These are phyloP conservation scores for Xylariaceae sp. DNA, from an alignment of 2,329 filamentous ascomycete genomes.

Conservation along the genomic window DNA sequence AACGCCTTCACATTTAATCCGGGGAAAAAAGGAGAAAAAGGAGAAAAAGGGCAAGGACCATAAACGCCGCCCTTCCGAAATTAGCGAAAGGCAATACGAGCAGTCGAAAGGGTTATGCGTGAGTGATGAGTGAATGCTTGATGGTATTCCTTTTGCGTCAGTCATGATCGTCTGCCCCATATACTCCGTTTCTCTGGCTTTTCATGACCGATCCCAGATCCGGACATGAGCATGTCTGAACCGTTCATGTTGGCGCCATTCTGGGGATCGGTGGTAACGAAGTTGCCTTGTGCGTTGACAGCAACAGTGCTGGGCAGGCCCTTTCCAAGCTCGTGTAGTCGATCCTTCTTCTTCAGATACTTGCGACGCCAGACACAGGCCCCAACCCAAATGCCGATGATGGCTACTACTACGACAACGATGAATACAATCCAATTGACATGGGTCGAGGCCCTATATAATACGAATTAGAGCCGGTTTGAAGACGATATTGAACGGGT, in stretches of 20 bases:
- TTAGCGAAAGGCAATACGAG: slow-evolving; percentile 1
- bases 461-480: slow-evolving; percentile 3
- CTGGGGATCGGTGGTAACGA: slow-evolving; percentile 27
- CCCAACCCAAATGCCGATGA: slow-evolving; percentile 59
- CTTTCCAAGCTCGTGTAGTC: slow-evolving; percentile 45
- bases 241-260: slow-evolving; percentile 28
- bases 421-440: slow-evolving; percentile 80
- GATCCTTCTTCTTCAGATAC: slow-evolving; percentile 65
- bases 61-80: slow-evolving; percentile 6
- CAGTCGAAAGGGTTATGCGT: neutral
- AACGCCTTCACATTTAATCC: slow-evolving; percentile 12
- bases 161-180: slow-evolving; percentile 32
- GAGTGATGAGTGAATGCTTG: neutral
- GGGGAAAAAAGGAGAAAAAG: slow-evolving; percentile 6
- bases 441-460: slow-evolving; percentile 58
- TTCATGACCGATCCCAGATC: slow-evolving; percentile 29
- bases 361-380: slow-evolving; percentile 68
- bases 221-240: slow-evolving; percentile 37
- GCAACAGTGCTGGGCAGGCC: slow-evolving; percentile 36
- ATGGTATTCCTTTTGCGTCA: neutral
- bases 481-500: neutral
- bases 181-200: slow-evolving; percentile 42
- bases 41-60: slow-evolving; percentile 5
- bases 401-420: slow-evolving; percentile 64
- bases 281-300: slow-evolving; percentile 30